These are phyloP conservation scores for Sinapis alba DNA, from an alignment of 441 rosid species.

Conservation along the genomic window DNA sequence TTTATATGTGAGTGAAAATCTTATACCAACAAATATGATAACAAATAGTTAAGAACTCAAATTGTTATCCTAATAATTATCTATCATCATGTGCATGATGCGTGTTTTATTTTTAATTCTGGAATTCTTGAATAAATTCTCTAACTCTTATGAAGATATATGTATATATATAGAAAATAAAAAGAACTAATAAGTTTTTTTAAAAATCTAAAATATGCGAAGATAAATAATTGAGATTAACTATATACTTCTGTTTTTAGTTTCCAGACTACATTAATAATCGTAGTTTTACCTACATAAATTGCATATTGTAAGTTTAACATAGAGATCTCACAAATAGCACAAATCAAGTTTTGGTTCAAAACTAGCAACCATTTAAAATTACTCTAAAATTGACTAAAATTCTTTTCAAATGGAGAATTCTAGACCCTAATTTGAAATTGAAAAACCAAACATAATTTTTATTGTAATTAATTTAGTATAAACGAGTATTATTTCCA, in stretches of 20 bases:
- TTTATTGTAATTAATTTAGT: neutral
- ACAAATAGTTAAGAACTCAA: neutral
- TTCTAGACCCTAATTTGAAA: neutral
- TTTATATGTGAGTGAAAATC: neutral
- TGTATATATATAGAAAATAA: no score
- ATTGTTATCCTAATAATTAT: neutral
- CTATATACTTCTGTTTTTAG: no score
- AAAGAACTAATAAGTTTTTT: neutral
- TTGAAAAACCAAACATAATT: neutral
- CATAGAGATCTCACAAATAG: neutral
- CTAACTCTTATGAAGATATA: neutral
- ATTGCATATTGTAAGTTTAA: neutral
- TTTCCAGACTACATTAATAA: no score
- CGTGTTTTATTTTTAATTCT: no score
- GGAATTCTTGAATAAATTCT: no score
- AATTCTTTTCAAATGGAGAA: neutral
- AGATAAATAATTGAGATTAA: no score
- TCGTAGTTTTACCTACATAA: no score
- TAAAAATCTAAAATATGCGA: neutral
- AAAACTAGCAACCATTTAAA: neutral
- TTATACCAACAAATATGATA: neutral
- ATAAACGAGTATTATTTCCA: no score
- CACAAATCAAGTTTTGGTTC: neutral
- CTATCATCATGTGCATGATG: no score
- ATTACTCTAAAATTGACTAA: neutral